Base-by-base conservation (phyloP, 257 asterid genomes). In the Oldenlandia corymbosa region DNA sequence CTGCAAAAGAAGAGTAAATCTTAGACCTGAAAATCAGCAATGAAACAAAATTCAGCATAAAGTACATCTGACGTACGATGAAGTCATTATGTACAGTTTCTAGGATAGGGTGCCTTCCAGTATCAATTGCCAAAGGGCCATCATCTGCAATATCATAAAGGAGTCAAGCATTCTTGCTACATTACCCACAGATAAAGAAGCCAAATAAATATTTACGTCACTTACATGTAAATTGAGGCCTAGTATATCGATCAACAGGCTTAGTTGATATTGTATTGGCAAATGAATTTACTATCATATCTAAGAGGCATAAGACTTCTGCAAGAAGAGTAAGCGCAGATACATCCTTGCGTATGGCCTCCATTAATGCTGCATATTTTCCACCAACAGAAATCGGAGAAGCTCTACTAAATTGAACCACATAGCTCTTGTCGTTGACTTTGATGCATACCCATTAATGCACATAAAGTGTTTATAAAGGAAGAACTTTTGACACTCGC, bases 71-170 rank as follows among this genome's bases (percentile, higher is more conserved):
- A 53, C 78, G 26, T 85, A 92, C 98, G 66, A 87, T 75, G 79
- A 83, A 92, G 68, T 89, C 99, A 73, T 72, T 82, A 80, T 92
- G 97, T 37, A 84, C 62, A 57, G 78, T 78, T 80, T 92, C 99
- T 47, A 92, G 88, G 75, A 92, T 87, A 45, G 99, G 97, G 70
- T 92, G 99, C 65, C 97, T 75, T 75, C 96, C 97, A 57, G 88
- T 81, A 73, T 92, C 99, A 78, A 92, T 92, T 73, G 99, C 97
- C 79, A 92, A 75, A 31, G 99, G 99, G 46, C 99, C 99, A 74
- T 85, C 90, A 77, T 79, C 99, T 89, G 81, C 69, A 69, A 70
- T 50, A 66, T 68, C 54, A 30, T 54, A 60, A 60, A 58, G 39
- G 71, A 64, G 60, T 52, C 65, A 54, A 69, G 75, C 73, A 68